Evolutionary conservation across 257 asterid species (phyloP).

Genomic region (Nicotiana obtusifolia): DNA sequence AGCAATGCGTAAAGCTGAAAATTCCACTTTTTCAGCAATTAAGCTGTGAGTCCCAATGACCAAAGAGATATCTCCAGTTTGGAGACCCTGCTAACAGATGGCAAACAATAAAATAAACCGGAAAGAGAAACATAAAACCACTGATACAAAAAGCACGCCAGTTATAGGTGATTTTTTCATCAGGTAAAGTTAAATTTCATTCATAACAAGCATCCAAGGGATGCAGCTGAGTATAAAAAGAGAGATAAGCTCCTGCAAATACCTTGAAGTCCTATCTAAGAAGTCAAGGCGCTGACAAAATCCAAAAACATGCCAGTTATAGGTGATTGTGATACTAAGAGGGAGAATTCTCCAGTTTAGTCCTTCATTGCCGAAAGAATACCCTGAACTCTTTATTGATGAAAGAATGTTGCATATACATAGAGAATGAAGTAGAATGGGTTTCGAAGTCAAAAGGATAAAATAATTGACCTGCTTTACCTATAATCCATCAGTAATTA

Average conservation of each 20-base stretch:
- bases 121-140: not conserved
- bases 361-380: not conserved
- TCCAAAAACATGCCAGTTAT: not conserved
- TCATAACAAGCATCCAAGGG: no score
- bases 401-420: no score
- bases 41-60: constrained; percentile 93
- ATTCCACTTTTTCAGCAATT: constrained; percentile 81
- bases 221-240: no score
- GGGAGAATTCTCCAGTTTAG: not conserved
- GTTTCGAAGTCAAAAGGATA: no score
- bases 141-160: constrained; percentile 5
- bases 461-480: no score
- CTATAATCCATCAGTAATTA: no score
- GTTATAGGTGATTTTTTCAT: not conserved
- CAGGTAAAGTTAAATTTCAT: no score
- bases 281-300: no score
- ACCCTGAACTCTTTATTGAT: no score
- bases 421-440: no score
- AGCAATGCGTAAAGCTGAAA: constrained; percentile 84
- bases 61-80: constrained; percentile 71
- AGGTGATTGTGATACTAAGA: not conserved
- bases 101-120: constrained; percentile 22
- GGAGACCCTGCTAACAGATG: constrained; percentile 55
- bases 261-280: no score
- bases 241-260: no score